Percentiles rank a stretch among this genome's conserved stretches.
phyloP scores from a whole-genome alignment of 2,329 filamentous ascomycete species.

The Ophiostoma australiae region DNA sequence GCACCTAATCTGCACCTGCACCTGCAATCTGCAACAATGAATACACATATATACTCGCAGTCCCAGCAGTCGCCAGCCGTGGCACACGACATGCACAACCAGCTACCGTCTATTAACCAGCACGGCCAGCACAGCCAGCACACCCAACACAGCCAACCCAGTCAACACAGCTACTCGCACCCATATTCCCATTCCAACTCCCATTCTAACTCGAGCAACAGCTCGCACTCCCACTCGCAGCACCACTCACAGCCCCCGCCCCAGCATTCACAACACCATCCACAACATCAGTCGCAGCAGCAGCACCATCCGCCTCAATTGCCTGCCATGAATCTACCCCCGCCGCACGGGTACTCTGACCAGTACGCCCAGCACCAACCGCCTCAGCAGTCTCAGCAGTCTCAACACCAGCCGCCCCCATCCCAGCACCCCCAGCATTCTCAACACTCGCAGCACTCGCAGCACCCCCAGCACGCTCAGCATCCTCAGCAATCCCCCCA shows the following conservation, averaged over 20 bases:
- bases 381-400: neutral
- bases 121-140: neutral
- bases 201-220: slow-evolving; percentile 12
- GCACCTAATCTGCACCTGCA: neutral
- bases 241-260: neutral
- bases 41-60: slow-evolving; percentile 24
- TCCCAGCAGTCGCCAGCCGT: slow-evolving; percentile 24
- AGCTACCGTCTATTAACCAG: slow-evolving; percentile 19
- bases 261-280: neutral
- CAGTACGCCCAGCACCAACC: slow-evolving; percentile 21
- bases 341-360: slow-evolving; percentile 24
- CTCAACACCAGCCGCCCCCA: slow-evolving; percentile 5
- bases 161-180: slow-evolving; percentile 6
- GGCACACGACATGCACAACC: slow-evolving; percentile 21
- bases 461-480: neutral
- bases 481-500: neutral
- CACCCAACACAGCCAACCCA: neutral
- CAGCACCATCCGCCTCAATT: slow-evolving; percentile 19
- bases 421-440: neutral
- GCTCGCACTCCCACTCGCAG: slow-evolving; percentile 6
- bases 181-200: neutral
- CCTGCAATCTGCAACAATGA: slow-evolving; percentile 20
- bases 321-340: slow-evolving; percentile 24
- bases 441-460: slow-evolving; percentile 9
- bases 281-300: neutral